Evolutionary conservation across 2,329 filamentous ascomycete species (phyloP).

Genomic region (Microcera coccophila): DNA sequence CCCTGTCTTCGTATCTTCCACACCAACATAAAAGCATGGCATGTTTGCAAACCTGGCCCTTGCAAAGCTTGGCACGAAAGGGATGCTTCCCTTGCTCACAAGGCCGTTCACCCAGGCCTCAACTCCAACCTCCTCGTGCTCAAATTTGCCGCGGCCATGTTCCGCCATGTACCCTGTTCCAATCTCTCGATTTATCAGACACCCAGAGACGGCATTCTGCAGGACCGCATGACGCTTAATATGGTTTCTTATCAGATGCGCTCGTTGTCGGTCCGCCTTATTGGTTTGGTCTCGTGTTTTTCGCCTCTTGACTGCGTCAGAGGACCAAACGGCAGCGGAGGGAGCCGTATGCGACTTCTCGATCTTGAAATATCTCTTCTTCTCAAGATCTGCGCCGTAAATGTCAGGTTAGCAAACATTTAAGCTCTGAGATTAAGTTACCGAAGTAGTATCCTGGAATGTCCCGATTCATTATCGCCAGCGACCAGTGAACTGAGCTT

Average conservation of each 20-base stretch:
- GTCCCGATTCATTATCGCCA: conserved; percentile 33
- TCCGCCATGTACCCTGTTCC: conserved; percentile 13
- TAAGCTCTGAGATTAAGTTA: no score
- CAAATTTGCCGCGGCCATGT: conserved; percentile 18
- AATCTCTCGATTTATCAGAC: conserved; percentile 28
- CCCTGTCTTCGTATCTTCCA: conserved; percentile 37
- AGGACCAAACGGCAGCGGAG: conserved; percentile 49
- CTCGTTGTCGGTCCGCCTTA: conserved; percentile 23
- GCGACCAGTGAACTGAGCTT: no score
- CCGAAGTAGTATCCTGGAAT: conserved; percentile 57
- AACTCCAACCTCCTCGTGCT: conserved; percentile 26
- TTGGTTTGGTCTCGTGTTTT: conserved; percentile 41
- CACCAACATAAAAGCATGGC: conserved; percentile 39
- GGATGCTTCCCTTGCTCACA: conserved; percentile 38
- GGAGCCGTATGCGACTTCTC: conserved; percentile 55
- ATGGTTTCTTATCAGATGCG: conserved; percentile 33
- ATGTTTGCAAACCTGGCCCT: conserved; percentile 32
- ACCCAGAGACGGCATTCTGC: conserved; percentile 32
- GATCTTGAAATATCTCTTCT: conserved; percentile 66
- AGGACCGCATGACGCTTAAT: conserved; percentile 36
- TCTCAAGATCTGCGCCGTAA: conserved; percentile 41
- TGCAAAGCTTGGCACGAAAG: conserved; percentile 31
- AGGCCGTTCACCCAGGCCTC: conserved; percentile 39
- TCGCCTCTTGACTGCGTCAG: conserved; percentile 55
- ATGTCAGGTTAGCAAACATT: conserved; percentile 1